These are phyloP conservation scores for Oryza longistaminata DNA, from an alignment of 176 grass and related monocot species.

Conservation along the genomic window DNA sequence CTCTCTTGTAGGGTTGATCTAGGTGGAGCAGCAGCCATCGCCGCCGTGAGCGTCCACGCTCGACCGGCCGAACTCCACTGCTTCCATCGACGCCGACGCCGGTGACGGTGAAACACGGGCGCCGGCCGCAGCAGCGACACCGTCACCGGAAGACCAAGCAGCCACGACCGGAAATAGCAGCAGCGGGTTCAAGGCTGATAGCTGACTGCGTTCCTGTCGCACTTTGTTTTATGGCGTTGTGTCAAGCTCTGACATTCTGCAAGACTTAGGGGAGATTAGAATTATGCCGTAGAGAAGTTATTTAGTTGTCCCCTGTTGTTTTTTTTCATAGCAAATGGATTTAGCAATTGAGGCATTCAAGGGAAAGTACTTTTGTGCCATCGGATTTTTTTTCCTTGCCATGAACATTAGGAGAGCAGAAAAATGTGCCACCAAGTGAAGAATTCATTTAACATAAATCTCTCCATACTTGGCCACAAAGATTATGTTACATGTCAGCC, in stretches of 20 bases:
- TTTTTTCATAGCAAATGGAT: background rate
- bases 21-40: too few species aligned
- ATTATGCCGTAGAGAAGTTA: constrained; percentile 6
- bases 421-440: background rate
- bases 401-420: background rate
- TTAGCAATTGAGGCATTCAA: background rate
- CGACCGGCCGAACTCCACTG: too few species aligned
- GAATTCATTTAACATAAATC: background rate
- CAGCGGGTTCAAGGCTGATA: constrained; percentile 43
- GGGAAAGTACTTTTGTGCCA: background rate
- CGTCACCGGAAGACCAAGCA: too few species aligned
- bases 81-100: too few species aligned
- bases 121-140: too few species aligned
- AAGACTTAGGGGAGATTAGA: background rate
- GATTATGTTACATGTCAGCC: background rate
- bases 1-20: too few species aligned
- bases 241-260: constrained; percentile 41
- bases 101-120: too few species aligned
- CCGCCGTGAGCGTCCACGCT: too few species aligned
- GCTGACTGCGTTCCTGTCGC: constrained; percentile 4
- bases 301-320: background rate
- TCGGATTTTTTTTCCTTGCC: background rate
- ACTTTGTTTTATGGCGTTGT: constrained; percentile 42
- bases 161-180: too few species aligned
- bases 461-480: background rate